Conservation (phyloP, 371 early-diverging fungal species). For the Saksenaea vasiformis region DNA sequence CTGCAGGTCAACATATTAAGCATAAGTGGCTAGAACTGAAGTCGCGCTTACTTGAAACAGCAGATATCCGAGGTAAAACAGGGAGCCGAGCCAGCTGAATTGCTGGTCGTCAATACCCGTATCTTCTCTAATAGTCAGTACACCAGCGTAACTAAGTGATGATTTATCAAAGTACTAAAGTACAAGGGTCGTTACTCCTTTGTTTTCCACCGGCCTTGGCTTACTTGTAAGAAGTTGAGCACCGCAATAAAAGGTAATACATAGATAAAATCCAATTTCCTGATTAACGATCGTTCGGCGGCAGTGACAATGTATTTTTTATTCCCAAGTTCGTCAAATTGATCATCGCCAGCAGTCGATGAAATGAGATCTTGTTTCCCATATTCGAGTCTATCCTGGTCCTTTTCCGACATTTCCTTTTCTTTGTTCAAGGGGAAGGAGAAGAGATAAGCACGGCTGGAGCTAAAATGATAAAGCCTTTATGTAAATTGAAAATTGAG, state of each 20-base stretch:
- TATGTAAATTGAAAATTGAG: not conserved
- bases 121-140: slow-evolving; percentile 17
- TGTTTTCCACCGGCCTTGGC: not conserved
- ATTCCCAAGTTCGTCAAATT: not conserved
- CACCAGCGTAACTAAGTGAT: slow-evolving; percentile 16
- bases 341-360: not conserved
- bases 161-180: slow-evolving; percentile 22
- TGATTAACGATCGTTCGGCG: slow-evolving; percentile 19
- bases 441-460: not conserved
- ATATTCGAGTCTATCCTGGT: not conserved
- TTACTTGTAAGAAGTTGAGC: slow-evolving; percentile 33
- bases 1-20: slow-evolving; percentile 2
- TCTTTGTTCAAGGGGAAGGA: not conserved
- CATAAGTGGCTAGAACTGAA: not conserved
- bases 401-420: not conserved
- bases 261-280: slow-evolving; percentile 29
- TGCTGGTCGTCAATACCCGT: slow-evolving; percentile 13
- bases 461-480: not conserved
- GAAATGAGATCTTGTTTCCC: not conserved
- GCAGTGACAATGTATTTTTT: not conserved
- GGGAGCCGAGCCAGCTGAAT: slow-evolving; percentile 16
- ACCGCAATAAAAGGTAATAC: slow-evolving; percentile 34
- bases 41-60: slow-evolving; percentile 11
- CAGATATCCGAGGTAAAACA: slow-evolving; percentile 25
- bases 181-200: not conserved